Evolutionary conservation across 768 basidiomycete species (phyloP).

Genomic region (Pisolithus orientalis): DNA sequence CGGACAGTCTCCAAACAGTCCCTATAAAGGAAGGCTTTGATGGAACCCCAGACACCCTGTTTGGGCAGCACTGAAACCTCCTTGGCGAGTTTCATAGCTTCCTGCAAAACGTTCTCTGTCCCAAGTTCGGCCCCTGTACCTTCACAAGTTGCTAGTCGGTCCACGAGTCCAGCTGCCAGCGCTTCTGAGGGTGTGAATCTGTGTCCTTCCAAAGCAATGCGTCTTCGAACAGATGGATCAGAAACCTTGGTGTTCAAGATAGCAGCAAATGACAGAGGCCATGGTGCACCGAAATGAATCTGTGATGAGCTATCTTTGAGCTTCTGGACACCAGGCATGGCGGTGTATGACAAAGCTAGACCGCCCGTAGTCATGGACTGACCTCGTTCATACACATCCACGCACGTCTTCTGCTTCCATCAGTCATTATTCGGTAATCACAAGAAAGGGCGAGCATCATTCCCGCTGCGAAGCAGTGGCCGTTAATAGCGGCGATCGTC

Average conservation of each 20-base stretch:
- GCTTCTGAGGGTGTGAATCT: slow-evolving; percentile 73
- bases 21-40: slow-evolving; percentile 59
- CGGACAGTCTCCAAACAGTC: slow-evolving; percentile 42
- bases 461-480: slow-evolving; percentile 82
- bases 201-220: slow-evolving; percentile 75
- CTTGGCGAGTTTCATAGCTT: slow-evolving; percentile 59
- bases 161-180: slow-evolving; percentile 58
- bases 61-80: slow-evolving; percentile 44
- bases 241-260: slow-evolving; percentile 62
- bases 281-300: slow-evolving; percentile 78
- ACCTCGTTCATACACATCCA: slow-evolving; percentile 96
- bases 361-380: neutral
- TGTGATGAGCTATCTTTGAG: slow-evolving; percentile 16
- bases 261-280: slow-evolving; percentile 66
- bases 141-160: slow-evolving; percentile 40
- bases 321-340: neutral
- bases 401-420: slow-evolving; percentile 67
- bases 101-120: slow-evolving; percentile 54
- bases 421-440: slow-evolving; percentile 87
- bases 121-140: slow-evolving; percentile 41
- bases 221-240: slow-evolving; percentile 51
- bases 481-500: slow-evolving; percentile 73
- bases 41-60: slow-evolving; percentile 64
- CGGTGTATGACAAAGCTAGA: neutral
- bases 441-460: slow-evolving; percentile 75